phyloP scores from a whole-genome alignment of 768 basidiomycete species.

The Hypholoma fasciculare region DNA sequence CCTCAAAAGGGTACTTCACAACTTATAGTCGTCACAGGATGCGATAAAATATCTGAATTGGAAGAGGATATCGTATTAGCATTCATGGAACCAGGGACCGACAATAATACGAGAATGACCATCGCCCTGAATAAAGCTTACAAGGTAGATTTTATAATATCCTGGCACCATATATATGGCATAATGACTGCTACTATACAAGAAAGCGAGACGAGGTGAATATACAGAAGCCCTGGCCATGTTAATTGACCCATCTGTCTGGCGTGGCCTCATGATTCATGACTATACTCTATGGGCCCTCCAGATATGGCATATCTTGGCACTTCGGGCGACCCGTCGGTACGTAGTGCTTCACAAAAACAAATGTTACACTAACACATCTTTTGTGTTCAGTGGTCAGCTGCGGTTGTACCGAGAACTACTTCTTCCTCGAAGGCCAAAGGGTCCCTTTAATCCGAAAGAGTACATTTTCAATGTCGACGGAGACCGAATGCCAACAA shows the following conservation, averaged over 20 bases:
- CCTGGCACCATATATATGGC: background rate
- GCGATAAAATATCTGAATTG: conserved; percentile 58
- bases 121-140: conserved; percentile 68
- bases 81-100: conserved; percentile 57
- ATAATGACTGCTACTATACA: conserved; percentile 3
- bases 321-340: conserved; percentile 69
- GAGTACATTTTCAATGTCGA: conserved; percentile 53
- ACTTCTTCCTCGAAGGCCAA: conserved; percentile 59
- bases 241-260: conserved; percentile 68
- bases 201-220: conserved; percentile 72
- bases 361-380: background rate
- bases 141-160: conserved; percentile 40
- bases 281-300: conserved; percentile 75
- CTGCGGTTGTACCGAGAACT: conserved; percentile 64
- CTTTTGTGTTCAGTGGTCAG: conserved; percentile 52
- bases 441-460: conserved; percentile 51
- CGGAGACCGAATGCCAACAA: conserved; percentile 38
- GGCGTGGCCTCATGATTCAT: conserved; percentile 62
- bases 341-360: conserved; percentile 25
- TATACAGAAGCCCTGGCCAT: conserved; percentile 61
- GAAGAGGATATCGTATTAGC: conserved; percentile 73
- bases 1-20: background rate
- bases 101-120: conserved; percentile 62
- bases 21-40: conserved; percentile 45
- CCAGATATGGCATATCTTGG: conserved; percentile 78